phyloP scores from a whole-genome alignment of 495 filamentous ascomycete species.

The Neurospora sp. region DNA sequence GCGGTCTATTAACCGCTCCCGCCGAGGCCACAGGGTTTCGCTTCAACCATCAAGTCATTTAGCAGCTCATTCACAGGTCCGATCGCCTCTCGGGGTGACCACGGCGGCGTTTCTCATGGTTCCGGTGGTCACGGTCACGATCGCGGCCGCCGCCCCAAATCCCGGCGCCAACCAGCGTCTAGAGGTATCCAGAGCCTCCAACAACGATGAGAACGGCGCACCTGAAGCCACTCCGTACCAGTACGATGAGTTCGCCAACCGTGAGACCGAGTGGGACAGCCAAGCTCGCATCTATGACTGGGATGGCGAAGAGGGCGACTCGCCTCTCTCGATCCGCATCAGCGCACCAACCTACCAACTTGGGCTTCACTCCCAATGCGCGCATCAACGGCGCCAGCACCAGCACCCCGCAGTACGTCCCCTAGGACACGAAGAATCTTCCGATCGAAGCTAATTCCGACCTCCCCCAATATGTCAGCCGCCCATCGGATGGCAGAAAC shows the following conservation, averaged over 20 bases:
- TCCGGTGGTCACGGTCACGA: background rate
- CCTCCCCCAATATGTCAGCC: too few species aligned
- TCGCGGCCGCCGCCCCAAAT: background rate
- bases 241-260: constrained; percentile 38
- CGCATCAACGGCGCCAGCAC: constrained; percentile 17
- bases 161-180: constrained; percentile 1
- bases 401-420: too few species aligned
- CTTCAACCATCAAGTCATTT: background rate
- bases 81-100: background rate
- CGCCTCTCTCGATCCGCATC: background rate
- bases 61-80: background rate
- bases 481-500: too few species aligned
- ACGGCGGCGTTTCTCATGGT: background rate
- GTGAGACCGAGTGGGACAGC: constrained; percentile 19
- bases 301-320: constrained; percentile 73
- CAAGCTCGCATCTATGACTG: constrained; percentile 67
- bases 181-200: background rate
- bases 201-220: background rate
- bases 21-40: background rate
- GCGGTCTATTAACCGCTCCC: constrained; percentile 1
- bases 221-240: constrained; percentile 37
- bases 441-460: too few species aligned
- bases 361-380: constrained; percentile 16
- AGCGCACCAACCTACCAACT: constrained; percentile 4
- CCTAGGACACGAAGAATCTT: too few species aligned